phyloP scores from a whole-genome alignment of 768 basidiomycete species.

The Suillus variegatus region DNA sequence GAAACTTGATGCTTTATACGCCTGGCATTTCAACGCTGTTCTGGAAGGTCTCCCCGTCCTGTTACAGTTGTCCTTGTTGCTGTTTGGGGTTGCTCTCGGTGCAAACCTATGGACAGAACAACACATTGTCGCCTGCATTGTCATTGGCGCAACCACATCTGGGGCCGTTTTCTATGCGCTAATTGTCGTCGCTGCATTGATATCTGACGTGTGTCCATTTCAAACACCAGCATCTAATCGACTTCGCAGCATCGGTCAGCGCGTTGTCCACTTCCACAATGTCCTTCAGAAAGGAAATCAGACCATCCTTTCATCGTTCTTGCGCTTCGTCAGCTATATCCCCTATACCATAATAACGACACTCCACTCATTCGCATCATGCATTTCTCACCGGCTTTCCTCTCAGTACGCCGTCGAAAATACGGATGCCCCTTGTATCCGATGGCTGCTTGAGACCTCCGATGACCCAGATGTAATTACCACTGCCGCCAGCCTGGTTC shows the following conservation, averaged over 20 bases:
- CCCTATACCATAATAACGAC: not conserved
- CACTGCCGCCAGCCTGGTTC: conserved; percentile 14
- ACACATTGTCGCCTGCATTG: conserved; percentile 10
- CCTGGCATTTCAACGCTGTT: conserved; percentile 19
- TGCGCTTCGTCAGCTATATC: conserved; percentile 4
- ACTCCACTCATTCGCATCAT: conserved; percentile 2
- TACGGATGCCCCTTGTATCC: conserved; percentile 8
- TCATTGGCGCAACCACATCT: conserved; percentile 13
- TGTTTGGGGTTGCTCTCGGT: conserved; percentile 21
- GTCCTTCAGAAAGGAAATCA: conserved; percentile 6
- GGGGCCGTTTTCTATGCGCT: conserved; percentile 18
- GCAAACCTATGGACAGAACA: conserved; percentile 17
- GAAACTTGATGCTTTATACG: conserved; percentile 19
- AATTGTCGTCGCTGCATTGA: conserved; percentile 19
- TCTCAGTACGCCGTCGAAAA: not conserved
- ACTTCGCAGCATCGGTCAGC: conserved; percentile 10
- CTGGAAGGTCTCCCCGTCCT: conserved; percentile 18
- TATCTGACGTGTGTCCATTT: conserved; percentile 17
- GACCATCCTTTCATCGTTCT: not conserved
- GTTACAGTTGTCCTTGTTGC: conserved; percentile 22
- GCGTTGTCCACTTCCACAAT: not conserved
- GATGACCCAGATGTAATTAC: conserved; percentile 12
- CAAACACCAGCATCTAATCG: conserved; percentile 20
- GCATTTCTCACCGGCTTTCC: not conserved
- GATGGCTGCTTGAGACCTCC: conserved; percentile 13